Percentiles rank a stretch among this genome's conserved stretches.
Evolutionary conservation across 225 moss, liverwort and hornwort genomes (phyloP).

Genomic region (Marchantia polymorpha): DNA sequence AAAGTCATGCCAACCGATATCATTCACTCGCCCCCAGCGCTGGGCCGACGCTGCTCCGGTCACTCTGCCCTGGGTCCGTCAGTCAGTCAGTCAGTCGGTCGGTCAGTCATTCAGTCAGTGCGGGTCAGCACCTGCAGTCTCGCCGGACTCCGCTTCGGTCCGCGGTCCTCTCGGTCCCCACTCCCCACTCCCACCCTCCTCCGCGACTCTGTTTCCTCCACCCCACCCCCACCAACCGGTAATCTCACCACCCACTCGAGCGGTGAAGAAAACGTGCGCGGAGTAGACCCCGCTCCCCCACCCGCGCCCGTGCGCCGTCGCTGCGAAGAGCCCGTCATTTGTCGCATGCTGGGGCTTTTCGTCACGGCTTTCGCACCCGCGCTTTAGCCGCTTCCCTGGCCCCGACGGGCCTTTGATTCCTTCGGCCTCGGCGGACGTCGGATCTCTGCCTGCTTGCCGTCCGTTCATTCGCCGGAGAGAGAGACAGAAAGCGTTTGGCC

Average conservation of each 20-base stretch:
- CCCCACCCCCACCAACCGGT: neutral
- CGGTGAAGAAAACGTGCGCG: neutral
- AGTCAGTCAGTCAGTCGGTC: neutral
- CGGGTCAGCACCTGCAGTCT: neutral
- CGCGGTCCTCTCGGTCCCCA: too few species aligned
- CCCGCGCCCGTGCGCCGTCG: too few species aligned
- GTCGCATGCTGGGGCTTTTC: neutral
- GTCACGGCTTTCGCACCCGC: neutral
- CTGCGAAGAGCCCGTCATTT: neutral
- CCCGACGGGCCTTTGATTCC: neutral
- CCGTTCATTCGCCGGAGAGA: neutral
- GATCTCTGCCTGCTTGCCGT: neutral
- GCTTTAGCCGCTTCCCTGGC: neutral
- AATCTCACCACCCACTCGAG: neutral
- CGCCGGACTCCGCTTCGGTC: neutral
- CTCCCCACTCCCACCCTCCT: neutral
- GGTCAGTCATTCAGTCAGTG: neutral
- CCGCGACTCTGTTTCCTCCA: neutral
- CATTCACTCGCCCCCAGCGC: neutral
- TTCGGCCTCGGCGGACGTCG: neutral
- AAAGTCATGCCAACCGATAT: neutral
- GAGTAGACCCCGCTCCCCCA: neutral
- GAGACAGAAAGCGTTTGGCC: neutral
- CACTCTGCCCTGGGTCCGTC: too few species aligned
- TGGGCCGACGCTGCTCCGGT: too few species aligned